A percentile compares a stretch with the other conserved stretches of the same genome.
These are phyloP conservation scores for Fusarium buxicola DNA, from an alignment of 2,329 filamentous ascomycete genomes.

Conservation along the genomic window DNA sequence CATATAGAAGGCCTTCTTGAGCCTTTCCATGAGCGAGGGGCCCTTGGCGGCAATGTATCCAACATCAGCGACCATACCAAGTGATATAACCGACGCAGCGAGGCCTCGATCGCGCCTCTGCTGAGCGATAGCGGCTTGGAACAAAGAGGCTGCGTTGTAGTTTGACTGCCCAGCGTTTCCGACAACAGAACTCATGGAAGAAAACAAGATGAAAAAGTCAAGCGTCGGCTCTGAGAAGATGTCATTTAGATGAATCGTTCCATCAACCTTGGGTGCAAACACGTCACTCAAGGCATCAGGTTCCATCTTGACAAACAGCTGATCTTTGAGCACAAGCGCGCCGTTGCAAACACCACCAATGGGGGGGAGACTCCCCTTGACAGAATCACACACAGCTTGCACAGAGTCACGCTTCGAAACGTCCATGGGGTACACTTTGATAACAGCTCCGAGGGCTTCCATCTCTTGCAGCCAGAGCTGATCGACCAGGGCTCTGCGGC, in stretches of 20 bases:
- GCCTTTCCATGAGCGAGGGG: background rate
- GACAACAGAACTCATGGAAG: background rate
- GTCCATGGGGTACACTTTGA: slow-evolving; percentile 8
- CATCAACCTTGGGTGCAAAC: slow-evolving; percentile 10
- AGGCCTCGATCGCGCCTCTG: background rate
- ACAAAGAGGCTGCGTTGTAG: slow-evolving; percentile 6
- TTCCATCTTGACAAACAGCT: slow-evolving; percentile 5
- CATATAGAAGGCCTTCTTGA: slow-evolving; percentile 7
- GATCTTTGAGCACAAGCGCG: slow-evolving; percentile 7
- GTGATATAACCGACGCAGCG: background rate
- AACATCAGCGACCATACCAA: slow-evolving; percentile 7
- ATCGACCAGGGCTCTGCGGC: background rate
- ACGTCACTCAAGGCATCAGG: slow-evolving; percentile 1
- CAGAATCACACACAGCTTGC: background rate
- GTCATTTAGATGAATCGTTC: background rate
- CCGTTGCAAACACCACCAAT: slow-evolving; percentile 7
- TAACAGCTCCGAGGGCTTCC: background rate
- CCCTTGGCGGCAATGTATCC: slow-evolving; percentile 10
- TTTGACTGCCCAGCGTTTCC: slow-evolving; percentile 11
- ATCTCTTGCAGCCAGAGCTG: slow-evolving; percentile 6
- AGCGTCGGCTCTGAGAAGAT: background rate
- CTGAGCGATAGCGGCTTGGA: background rate
- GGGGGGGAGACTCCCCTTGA: background rate
- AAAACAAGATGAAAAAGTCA: slow-evolving; percentile 10
- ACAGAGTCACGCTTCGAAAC: slow-evolving; percentile 9